Evolutionary conservation across 305 asterid species (phyloP).

Genomic region (Plantago rigida): DNA sequence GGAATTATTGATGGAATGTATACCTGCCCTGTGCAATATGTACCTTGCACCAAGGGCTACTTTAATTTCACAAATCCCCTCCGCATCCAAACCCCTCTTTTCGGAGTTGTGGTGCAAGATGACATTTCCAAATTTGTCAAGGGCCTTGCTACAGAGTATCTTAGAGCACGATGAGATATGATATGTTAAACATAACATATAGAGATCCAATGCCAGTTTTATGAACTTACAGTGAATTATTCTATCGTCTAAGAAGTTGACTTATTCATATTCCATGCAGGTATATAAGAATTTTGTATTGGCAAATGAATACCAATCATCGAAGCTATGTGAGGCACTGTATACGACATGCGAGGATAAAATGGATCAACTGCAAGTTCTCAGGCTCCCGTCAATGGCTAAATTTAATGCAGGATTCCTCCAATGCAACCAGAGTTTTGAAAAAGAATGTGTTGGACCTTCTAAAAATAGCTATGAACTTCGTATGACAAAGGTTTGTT

Average conservation of each 20-base stretch:
- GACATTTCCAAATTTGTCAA: too few relatives aligned
- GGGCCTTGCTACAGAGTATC: too few relatives aligned
- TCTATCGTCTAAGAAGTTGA: background rate
- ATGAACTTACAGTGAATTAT: too few relatives aligned
- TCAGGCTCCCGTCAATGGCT: conserved; percentile 94
- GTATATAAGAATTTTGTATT: conserved; percentile 56
- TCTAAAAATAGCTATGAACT: conserved; percentile 69
- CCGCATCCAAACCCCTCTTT: too few relatives aligned
- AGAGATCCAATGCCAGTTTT: too few relatives aligned
- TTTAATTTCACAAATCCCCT: too few relatives aligned
- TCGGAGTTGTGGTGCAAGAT: too few relatives aligned
- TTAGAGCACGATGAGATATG: too few relatives aligned
- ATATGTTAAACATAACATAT: too few relatives aligned
- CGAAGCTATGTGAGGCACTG: conserved; percentile 78
- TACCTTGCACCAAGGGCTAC: too few relatives aligned
- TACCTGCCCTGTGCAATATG: too few relatives aligned
- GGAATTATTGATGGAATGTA: too few relatives aligned
- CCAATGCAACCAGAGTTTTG: conserved; percentile 89
- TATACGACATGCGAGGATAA: conserved; percentile 80
- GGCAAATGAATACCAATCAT: conserved; percentile 76
- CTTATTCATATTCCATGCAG: conserved; percentile 43
- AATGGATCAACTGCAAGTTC: conserved; percentile 97
- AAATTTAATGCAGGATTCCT: conserved; percentile 92
- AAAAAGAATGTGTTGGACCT: conserved; percentile 82
- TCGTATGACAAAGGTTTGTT: conserved; percentile 79